Evolutionary conservation across 1,139 yeast species (phyloP), one percentile per base, ranked within the genome.

Genomic region (Waltiozyma sp.): DNA sequence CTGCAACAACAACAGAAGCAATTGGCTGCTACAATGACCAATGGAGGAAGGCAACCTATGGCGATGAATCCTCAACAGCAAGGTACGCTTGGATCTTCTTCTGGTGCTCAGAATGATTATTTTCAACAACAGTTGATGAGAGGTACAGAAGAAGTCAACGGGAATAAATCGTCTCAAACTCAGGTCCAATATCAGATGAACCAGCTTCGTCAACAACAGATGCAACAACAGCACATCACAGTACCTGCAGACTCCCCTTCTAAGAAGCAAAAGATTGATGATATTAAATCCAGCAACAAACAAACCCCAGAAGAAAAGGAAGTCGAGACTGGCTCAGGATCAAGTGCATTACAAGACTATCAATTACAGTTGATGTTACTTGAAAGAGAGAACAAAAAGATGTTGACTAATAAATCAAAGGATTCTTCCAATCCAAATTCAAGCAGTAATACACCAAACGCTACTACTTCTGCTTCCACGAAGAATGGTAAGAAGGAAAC

Each of bases 281-380:
- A 31, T n/a, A 4, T 5, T 21, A 21, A 31, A 31, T 5, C 9
- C 34, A 26, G 23, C 23, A 26, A 7, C 14, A 26, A 26, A 13
- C n/a, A 5, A 13, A 26, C n/a, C 13, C n/a, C 28, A 11, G 28
- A 26, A 26, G 28, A 26, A 7, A 14, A 31, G n/a, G 34, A n/a
- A 6, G 18, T 3, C 4, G 18, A 31, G 9, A 4, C 34, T 4
- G 18, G 5, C n/a, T 10, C 18, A 10, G 34, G 34, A 10, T 31
- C 34, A 14, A 31, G 34, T n/a, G 34, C 34, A n/a, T 31, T 31
- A n/a, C 34, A 31, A 10, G 34, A 31, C 18, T 31, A 31, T 18
- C 91, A 83, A 59, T 75, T 75, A 72, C 91, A 83, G 60, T 63
- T 83, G 50, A 74, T 82, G 77, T 60, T 80, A 38, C 63, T 83